These are phyloP conservation scores for Ceraceosorus bombacis DNA, from an alignment of 1,284 basidiomycete genomes.

Conservation along the genomic window DNA sequence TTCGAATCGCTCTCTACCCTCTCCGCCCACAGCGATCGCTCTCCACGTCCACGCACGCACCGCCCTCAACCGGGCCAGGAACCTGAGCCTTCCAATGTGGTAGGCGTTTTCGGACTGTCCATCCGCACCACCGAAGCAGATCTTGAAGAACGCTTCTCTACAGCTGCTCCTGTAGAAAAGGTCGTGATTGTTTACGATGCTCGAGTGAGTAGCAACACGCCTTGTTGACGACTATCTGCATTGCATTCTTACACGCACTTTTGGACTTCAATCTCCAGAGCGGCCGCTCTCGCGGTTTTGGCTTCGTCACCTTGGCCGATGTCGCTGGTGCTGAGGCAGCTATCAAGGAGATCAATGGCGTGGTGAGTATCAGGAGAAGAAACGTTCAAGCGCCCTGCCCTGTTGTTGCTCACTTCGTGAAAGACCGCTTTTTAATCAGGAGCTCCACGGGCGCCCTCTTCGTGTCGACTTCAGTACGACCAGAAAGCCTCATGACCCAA, in stretches of 20 bases:
- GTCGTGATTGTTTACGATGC: constrained; percentile 94
- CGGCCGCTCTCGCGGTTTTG: constrained; percentile 92
- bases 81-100: constrained; percentile 74
- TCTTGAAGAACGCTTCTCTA: constrained; percentile 83
- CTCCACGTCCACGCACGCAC: constrained; percentile 1
- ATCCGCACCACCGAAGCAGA: constrained; percentile 90
- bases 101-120: constrained; percentile 92
- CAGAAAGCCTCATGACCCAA: constrained; percentile 82
- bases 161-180: constrained; percentile 85
- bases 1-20: no score
- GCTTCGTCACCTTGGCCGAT: constrained; percentile 86
- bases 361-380: constrained; percentile 56
- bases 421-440: constrained; percentile 52
- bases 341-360: constrained; percentile 83
- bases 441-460: constrained; percentile 87
- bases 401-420: no score
- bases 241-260: not conserved
- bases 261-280: constrained; percentile 57
- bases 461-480: constrained; percentile 96
- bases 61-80: constrained; percentile 20
- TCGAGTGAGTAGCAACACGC: constrained; percentile 55
- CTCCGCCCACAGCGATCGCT: no score
- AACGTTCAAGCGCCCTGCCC: no score
- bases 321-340: constrained; percentile 78
- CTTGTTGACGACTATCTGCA: not conserved